Conservation (phyloP, 257 asterid genomes). For the Penstemon newberryi region DNA sequence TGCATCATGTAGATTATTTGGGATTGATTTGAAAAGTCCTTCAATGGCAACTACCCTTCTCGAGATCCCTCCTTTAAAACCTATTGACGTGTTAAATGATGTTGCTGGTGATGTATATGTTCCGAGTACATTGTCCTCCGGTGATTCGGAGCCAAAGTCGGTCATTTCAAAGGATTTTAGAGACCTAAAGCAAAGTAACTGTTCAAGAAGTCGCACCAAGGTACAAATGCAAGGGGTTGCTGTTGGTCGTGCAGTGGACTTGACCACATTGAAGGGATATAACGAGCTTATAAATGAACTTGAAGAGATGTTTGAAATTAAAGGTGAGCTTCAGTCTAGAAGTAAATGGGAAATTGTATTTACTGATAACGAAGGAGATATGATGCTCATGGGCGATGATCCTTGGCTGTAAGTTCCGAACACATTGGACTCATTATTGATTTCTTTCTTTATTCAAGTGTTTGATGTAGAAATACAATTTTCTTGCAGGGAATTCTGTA, state of each 20-base stretch:
- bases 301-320: constrained; percentile 82
- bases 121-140: constrained; percentile 39
- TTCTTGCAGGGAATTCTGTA: constrained; percentile 59
- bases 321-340: constrained; percentile 69
- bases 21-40: constrained; percentile 73
- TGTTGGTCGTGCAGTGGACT: constrained; percentile 93
- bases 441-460: not conserved
- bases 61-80: constrained; percentile 37
- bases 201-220: constrained; percentile 91
- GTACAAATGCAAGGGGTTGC: constrained; percentile 99
- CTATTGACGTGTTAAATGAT: constrained; percentile 29
- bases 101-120: constrained; percentile 36
- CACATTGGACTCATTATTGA: no score
- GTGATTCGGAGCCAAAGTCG: constrained; percentile 70
- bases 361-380: constrained; percentile 92
- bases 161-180: constrained; percentile 55
- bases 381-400: constrained; percentile 95
- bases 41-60: constrained; percentile 26
- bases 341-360: constrained; percentile 83
- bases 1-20: constrained; percentile 70
- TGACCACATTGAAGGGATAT: constrained; percentile 68
- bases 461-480: constrained; percentile 1
- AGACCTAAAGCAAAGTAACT: constrained; percentile 46
- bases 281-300: constrained; percentile 71
- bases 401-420: constrained; percentile 89